Percentiles rank a stretch among this genome's conserved stretches.
phyloP scores from a whole-genome alignment of 345 rosid genomes.

The Clarkia xantiana region DNA sequence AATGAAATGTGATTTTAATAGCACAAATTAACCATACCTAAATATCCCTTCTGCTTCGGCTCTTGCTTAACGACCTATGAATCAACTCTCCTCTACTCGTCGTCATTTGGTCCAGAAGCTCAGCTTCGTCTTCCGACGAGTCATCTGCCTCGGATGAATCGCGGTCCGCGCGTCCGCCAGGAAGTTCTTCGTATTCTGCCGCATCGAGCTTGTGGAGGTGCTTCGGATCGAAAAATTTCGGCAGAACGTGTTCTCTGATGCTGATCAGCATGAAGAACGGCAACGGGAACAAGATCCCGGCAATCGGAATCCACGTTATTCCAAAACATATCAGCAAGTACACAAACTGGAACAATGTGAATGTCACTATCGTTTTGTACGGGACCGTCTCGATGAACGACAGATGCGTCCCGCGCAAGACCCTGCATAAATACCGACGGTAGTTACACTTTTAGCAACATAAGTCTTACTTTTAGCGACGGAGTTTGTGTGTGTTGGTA shows the following conservation, averaged over 20 bases:
- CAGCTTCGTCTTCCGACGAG: slow-evolving; percentile 7
- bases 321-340: slow-evolving; percentile 21
- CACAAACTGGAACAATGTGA: slow-evolving; percentile 21
- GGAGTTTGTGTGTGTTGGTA: neutral
- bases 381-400: slow-evolving; percentile 25
- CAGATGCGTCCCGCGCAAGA: slow-evolving; percentile 34
- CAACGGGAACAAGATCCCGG: slow-evolving; percentile 25
- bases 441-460: no score
- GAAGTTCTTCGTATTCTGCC: slow-evolving; percentile 49
- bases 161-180: slow-evolving; percentile 11
- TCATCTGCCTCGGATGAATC: slow-evolving; percentile 1
- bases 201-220: slow-evolving; percentile 44
- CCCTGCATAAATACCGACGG: slow-evolving; percentile 32
- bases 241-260: slow-evolving; percentile 21
- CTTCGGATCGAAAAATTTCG: slow-evolving; percentile 20
- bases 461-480: neutral
- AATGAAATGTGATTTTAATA: no score
- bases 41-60: neutral
- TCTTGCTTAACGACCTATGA: slow-evolving; percentile 12
- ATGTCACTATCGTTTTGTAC: slow-evolving; percentile 16
- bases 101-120: slow-evolving; percentile 17
- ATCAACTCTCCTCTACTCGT: slow-evolving; percentile 23
- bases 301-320: slow-evolving; percentile 26
- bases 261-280: slow-evolving; percentile 23
- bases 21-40: no score